Conservation (phyloP, 169 alveolate species). For the Cyclospora cayetanensis region DNA sequence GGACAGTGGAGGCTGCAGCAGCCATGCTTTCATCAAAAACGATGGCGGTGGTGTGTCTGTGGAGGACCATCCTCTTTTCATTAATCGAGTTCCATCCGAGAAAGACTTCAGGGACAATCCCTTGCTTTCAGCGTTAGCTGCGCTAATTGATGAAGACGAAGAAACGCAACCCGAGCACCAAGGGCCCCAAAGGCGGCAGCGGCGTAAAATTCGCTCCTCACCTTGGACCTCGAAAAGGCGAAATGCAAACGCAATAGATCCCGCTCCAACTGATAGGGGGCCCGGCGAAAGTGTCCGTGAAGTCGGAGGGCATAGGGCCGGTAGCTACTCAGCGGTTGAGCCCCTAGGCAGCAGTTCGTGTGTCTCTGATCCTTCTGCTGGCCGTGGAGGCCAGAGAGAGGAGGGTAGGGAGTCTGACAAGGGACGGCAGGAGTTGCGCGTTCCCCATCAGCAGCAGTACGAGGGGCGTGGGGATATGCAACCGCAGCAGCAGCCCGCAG, state of each 20-base stretch:
- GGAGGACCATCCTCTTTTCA: constrained; percentile 49
- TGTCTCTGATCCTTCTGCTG: neutral
- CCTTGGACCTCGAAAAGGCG: neutral
- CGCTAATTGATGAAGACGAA: constrained; percentile 45
- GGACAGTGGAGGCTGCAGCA: neutral
- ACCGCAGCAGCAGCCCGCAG: neutral
- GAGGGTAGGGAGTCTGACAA: too few species aligned
- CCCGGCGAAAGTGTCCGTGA: neutral
- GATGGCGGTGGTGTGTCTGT: neutral
- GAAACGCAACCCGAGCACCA: neutral
- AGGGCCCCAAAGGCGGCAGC: neutral
- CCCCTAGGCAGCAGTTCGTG: too few species aligned
- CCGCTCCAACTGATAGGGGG: neutral
- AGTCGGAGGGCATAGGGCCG: neutral
- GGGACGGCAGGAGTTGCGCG: too few species aligned
- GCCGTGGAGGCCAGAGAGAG: neutral
- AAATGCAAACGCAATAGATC: neutral
- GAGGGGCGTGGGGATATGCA: neutral
- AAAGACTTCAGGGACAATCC: neutral
- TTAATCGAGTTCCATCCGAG: constrained; percentile 18
- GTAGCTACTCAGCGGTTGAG: too few species aligned
- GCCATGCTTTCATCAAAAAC: too few species aligned
- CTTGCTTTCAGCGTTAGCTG: constrained; percentile 15
- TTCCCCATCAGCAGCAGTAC: neutral
- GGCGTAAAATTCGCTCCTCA: neutral